Evolutionary conservation across 1,284 basidiomycete species (phyloP), one percentile per base, ranked within the genome.

Genomic region (Pterula multifida): DNA sequence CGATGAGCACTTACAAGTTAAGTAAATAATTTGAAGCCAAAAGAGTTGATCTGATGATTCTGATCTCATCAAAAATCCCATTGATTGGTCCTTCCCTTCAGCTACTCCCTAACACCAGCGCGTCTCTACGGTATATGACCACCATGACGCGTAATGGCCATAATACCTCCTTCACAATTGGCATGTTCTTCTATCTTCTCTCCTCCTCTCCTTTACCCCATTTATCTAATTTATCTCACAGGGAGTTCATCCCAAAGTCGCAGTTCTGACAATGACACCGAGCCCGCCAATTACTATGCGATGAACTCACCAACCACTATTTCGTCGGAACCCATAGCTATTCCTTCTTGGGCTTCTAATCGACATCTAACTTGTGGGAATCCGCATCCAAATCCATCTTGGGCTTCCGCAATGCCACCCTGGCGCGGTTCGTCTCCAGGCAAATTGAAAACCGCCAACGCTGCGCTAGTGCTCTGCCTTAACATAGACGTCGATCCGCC

Each of bases 401-500:
- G 72, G 73, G 81, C 75, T 6, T 70, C 78, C 36, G 81, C 74
- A 61, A 76, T 78, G 59, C 75, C 76, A 45, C 78, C 80, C 11
- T 97, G 93, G 91, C 81, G 86, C 47, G 76, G 76, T 57, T 75
- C 85, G 6, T 77, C 81, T 0, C 81, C 84, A 15, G 87, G 80
- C 55, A 90, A 88, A 63, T 79, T 90, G 53, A 94, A 90, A 69
- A 98, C 94, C 0, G 85, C 90, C 23, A 86, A 91, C 45, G 95
- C 91, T 1, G 90, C 89, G 0, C 76, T 98, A n/a, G 89, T 97
- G 13, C 76, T 98, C 55, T 98, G 95, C 62, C 75, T 98, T 44
- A 98, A 98, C 68, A 90, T 98, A 61, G 94, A 96, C 51, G 92
- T 97, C 39, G 95, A 98, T 61, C 95, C 95, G 15, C 95, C 95